These are phyloP conservation scores for Volvariella volvacea DNA, from an alignment of 1,284 basidiomycete genomes.

Conservation along the genomic window DNA sequence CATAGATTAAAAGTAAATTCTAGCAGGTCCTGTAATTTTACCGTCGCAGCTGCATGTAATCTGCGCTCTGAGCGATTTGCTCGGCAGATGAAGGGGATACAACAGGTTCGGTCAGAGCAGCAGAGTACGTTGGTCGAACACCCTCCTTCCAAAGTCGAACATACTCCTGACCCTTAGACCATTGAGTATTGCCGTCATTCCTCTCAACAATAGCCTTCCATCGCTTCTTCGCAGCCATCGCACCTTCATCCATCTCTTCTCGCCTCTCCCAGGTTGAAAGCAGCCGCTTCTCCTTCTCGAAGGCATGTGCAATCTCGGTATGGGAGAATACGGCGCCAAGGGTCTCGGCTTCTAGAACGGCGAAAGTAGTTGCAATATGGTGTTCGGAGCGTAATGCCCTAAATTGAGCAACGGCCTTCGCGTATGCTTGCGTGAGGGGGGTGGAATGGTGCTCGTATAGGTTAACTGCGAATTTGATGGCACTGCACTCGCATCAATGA, in stretches of 20 bases:
- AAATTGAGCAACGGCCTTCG: conserved; percentile 77
- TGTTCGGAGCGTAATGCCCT: conserved; percentile 81
- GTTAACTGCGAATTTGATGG: conserved; percentile 75
- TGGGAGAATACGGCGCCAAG: conserved; percentile 69
- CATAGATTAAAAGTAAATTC: no score
- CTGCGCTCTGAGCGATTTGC: conserved; percentile 4
- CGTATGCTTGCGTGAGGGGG: conserved; percentile 79
- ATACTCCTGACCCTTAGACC: conserved; percentile 68
- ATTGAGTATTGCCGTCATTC: conserved; percentile 37
- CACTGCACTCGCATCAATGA: conserved; percentile 38
- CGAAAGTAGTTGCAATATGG: conserved; percentile 71
- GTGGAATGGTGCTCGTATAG: conserved; percentile 63
- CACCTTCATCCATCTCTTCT: conserved; percentile 50
- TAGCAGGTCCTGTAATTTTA: neutral
- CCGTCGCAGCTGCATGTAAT: conserved; percentile 5
- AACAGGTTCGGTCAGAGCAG: conserved; percentile 36
- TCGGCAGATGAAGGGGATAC: conserved; percentile 5
- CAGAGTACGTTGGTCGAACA: conserved; percentile 56
- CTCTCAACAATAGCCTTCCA: conserved; percentile 65
- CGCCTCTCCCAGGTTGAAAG: conserved; percentile 53
- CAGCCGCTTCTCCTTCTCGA: conserved; percentile 55
- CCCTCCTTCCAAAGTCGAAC: conserved; percentile 65
- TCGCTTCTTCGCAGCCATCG: conserved; percentile 59
- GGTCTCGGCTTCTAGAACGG: conserved; percentile 74
- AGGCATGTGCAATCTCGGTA: conserved; percentile 54